These are phyloP conservation scores for Suillus subluteus DNA, from an alignment of 768 basidiomycete species.

Conservation along the genomic window DNA sequence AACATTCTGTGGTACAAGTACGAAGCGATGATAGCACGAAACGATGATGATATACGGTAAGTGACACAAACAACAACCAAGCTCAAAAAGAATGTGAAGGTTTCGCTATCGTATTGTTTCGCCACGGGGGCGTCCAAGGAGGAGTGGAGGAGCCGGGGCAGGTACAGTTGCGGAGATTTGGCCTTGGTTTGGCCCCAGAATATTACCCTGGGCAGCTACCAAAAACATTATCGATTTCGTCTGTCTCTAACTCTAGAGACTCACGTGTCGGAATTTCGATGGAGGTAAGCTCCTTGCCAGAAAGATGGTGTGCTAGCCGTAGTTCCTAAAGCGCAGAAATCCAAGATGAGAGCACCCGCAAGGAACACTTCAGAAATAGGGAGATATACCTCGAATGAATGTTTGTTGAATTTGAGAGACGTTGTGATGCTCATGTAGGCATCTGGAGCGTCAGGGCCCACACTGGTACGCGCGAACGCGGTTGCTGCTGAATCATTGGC, in stretches of 20 bases:
- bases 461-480: conserved; percentile 22
- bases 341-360: conserved; percentile 5
- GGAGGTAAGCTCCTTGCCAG: conserved; percentile 50
- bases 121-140: conserved; percentile 36
- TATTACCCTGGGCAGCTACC: neutral
- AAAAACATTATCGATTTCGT: neutral
- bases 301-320: conserved; percentile 47
- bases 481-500: conserved; percentile 27
- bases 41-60: conserved; percentile 5
- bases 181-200: no score
- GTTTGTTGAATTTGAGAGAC: conserved; percentile 41
- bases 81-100: conserved; percentile 23
- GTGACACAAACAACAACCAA: conserved; percentile 1
- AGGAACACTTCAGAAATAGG: neutral
- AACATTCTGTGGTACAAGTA: neutral
- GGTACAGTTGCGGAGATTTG: conserved; percentile 11
- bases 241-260: conserved; percentile 7
- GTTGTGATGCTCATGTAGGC: conserved; percentile 41
- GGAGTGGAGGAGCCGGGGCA: conserved; percentile 24
- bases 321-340: conserved; percentile 45
- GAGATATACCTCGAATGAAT: conserved; percentile 53
- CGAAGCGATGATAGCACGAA: neutral
- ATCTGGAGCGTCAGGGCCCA: conserved; percentile 28
- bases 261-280: conserved; percentile 34
- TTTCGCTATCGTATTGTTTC: conserved; percentile 31